A percentile compares a stretch with the other conserved stretches of the same genome.
phyloP scores from a whole-genome alignment of 1,284 basidiomycete genomes.

The Peniophora sp. region DNA sequence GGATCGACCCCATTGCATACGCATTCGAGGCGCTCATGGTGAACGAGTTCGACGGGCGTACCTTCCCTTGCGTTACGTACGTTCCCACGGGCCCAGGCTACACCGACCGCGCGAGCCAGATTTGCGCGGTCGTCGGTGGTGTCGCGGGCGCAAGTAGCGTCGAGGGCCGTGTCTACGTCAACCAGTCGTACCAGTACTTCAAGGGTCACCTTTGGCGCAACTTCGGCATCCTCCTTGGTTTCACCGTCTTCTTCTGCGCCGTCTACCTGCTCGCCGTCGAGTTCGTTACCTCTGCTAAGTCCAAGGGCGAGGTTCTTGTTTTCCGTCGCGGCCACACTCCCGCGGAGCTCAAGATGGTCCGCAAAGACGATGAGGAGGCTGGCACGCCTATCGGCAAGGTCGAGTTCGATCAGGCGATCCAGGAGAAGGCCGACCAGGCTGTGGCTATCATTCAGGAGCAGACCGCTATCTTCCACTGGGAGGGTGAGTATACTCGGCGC shows the following conservation, averaged over 20 bases:
- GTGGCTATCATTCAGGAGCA: slow-evolving; percentile 4
- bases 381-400: neutral
- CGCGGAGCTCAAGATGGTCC: slow-evolving; percentile 12
- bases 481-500: slow-evolving; percentile 45
- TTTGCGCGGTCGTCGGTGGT: slow-evolving; percentile 57
- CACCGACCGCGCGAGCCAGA: slow-evolving; percentile 63
- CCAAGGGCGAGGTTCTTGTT: slow-evolving; percentile 42
- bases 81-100: slow-evolving; percentile 54
- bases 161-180: slow-evolving; percentile 49
- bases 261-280: slow-evolving; percentile 57
- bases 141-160: slow-evolving; percentile 38
- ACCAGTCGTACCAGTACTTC: slow-evolving; percentile 41
- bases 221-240: slow-evolving; percentile 48
- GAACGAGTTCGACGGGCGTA: slow-evolving; percentile 75
- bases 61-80: slow-evolving; percentile 11
- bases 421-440: neutral
- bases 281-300: slow-evolving; percentile 35
- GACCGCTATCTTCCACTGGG: slow-evolving; percentile 38
- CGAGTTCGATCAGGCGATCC: neutral
- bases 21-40: slow-evolving; percentile 73
- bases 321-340: slow-evolving; percentile 31
- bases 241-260: slow-evolving; percentile 60
- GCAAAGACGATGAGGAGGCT: slow-evolving; percentile 12
- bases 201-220: slow-evolving; percentile 52
- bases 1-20: slow-evolving; percentile 72